These are phyloP conservation scores for Leccinum fuscescens DNA, from an alignment of 1,284 basidiomycete genomes.

Conservation along the genomic window DNA sequence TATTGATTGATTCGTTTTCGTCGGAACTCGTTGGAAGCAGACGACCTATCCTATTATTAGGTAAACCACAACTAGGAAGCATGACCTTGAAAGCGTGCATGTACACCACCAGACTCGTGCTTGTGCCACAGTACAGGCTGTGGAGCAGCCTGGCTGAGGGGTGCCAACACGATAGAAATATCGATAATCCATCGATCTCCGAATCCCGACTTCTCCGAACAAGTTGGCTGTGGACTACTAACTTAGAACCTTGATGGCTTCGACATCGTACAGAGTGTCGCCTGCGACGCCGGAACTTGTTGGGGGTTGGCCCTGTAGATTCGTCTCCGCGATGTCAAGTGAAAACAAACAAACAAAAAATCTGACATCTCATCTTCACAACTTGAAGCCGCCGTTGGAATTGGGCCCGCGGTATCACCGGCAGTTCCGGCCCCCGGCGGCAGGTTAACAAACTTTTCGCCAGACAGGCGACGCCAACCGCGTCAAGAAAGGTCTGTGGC, in stretches of 20 bases:
- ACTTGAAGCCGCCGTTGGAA: background rate
- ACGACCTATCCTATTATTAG: background rate
- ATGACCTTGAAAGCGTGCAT: background rate
- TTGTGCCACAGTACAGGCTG: too few relatives aligned
- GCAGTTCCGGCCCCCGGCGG: too few relatives aligned
- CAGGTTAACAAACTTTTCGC: background rate
- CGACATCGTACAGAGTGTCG: background rate
- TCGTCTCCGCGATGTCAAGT: background rate
- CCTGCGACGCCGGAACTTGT: background rate
- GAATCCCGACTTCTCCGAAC: background rate
- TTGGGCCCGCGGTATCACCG: background rate
- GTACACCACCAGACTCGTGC: background rate
- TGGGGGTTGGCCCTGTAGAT: background rate
- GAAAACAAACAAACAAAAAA: background rate
- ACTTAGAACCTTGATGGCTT: background rate
- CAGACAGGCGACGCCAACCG: background rate
- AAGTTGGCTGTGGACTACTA: background rate
- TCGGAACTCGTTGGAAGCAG: background rate
- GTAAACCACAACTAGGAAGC: background rate
- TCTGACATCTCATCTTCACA: background rate
- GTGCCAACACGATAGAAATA: background rate
- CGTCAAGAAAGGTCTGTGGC: background rate
- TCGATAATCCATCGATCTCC: background rate
- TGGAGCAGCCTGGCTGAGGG: too few relatives aligned
- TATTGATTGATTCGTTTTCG: background rate